Conservation (phyloP, 2,329 filamentous ascomycete species). For the Fusarium goolgardi region DNA sequence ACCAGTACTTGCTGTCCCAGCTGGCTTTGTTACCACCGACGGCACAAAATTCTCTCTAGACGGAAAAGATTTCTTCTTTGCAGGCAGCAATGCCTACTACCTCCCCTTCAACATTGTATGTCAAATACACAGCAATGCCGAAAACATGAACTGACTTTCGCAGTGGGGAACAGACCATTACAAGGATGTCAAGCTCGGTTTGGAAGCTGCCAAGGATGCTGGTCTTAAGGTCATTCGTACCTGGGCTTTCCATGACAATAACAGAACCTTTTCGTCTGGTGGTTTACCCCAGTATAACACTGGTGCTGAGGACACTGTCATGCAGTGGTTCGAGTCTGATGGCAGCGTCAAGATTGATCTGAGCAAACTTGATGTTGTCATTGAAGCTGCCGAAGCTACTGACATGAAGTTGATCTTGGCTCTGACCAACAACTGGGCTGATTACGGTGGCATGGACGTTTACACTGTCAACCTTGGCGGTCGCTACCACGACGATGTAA, state of each 20-base stretch:
- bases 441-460: constrained; percentile 70
- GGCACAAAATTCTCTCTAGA: constrained; percentile 65
- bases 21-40: constrained; percentile 62
- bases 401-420: constrained; percentile 66
- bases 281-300: constrained; percentile 59
- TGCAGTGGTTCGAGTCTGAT: constrained; percentile 45
- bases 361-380: constrained; percentile 23
- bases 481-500: constrained; percentile 55
- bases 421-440: constrained; percentile 69
- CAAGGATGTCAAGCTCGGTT: constrained; percentile 38
- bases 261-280: constrained; percentile 10
- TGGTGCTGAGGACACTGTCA: constrained; percentile 60
- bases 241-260: constrained; percentile 34
- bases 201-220: constrained; percentile 25
- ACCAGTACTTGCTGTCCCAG: constrained; percentile 30
- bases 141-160: not conserved
- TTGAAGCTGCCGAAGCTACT: constrained; percentile 57
- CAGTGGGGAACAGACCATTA: constrained; percentile 46
- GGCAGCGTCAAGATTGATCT: constrained; percentile 31
- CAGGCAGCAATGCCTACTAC: constrained; percentile 68
- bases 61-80: constrained; percentile 67
- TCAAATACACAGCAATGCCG: constrained; percentile 2
- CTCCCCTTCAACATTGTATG: constrained; percentile 65
- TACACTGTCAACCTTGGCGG: constrained; percentile 67
- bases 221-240: constrained; percentile 31